These are phyloP conservation scores for Botrytis squamosa DNA, from an alignment of 2,329 filamentous ascomycete species.

Conservation along the genomic window DNA sequence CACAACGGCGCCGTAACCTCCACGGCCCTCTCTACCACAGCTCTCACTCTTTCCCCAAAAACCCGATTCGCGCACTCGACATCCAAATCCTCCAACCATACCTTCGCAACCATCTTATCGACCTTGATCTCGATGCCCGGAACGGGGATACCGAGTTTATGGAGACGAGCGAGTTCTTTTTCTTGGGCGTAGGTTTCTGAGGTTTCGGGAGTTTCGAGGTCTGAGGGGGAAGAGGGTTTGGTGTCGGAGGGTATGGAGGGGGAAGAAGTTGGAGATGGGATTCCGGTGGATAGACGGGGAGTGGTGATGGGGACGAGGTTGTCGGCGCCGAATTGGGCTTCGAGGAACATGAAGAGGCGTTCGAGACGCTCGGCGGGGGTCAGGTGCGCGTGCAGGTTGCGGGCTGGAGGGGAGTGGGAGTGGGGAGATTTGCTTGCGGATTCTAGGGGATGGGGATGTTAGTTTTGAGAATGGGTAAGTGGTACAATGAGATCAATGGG, in stretches of 20 bases:
- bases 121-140: slow-evolving; percentile 85
- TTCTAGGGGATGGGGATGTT: slow-evolving; percentile 42
- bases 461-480: slow-evolving; percentile 17
- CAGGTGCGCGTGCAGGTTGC: slow-evolving; percentile 73
- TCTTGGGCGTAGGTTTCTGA: slow-evolving; percentile 41
- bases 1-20: slow-evolving; percentile 79
- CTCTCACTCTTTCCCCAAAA: slow-evolving; percentile 79
- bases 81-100: slow-evolving; percentile 90
- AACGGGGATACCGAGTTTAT: slow-evolving; percentile 83
- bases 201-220: not conserved
- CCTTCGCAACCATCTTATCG: slow-evolving; percentile 80
- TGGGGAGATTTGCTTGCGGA: slow-evolving; percentile 60
- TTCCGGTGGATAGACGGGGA: slow-evolving; percentile 49
- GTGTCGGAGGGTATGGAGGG: not conserved
- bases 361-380: slow-evolving; percentile 74
- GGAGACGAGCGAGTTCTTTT: slow-evolving; percentile 72
- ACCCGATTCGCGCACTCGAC: slow-evolving; percentile 81
- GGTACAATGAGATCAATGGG: slow-evolving; percentile 21
- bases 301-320: slow-evolving; percentile 74
- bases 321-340: slow-evolving; percentile 89
- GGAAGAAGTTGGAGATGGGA: not conserved
- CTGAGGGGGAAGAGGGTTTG: not conserved
- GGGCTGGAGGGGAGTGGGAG: slow-evolving; percentile 43
- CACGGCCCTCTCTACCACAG: slow-evolving; percentile 84
- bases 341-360: slow-evolving; percentile 90